Percentiles rank a stretch among this genome's conserved stretches.
Conservation (phyloP, 148 eudicot species). For the Chenopodium formosanum region DNA sequence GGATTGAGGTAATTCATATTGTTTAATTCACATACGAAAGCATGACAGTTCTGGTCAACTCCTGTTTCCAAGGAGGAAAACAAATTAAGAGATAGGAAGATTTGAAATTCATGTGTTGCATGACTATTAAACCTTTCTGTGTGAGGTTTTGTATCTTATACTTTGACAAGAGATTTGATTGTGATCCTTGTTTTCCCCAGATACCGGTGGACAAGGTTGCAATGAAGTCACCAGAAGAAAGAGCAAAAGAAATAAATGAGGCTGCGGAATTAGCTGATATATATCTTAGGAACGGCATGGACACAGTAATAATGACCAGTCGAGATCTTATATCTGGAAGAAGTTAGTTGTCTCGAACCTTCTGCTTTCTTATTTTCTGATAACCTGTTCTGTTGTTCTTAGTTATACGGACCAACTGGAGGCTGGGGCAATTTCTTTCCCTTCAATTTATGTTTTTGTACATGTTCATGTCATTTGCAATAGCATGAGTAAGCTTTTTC, state of each 20-base stretch:
- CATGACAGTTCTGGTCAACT: not conserved
- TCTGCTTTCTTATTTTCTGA: not conserved
- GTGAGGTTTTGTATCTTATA: not conserved
- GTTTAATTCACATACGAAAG: not conserved
- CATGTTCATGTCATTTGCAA: not conserved
- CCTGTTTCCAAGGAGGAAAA: not conserved
- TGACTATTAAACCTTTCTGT: not conserved
- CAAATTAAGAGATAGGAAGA: not conserved
- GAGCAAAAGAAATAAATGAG: constrained; percentile 71
- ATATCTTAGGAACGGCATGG: constrained; percentile 56
- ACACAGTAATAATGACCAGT: constrained; percentile 90
- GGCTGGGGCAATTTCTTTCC: not conserved
- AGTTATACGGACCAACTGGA: not conserved
- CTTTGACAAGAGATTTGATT: constrained; percentile 12
- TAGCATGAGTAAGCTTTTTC: not conserved
- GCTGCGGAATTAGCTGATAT: constrained; percentile 76
- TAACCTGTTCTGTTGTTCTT: not conserved
- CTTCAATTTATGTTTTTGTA: not conserved
- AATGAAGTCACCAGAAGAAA: constrained; percentile 76
- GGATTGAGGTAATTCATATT: constrained; percentile 64
- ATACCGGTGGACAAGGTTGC: constrained; percentile 88
- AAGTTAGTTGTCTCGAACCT: constrained; percentile 48
- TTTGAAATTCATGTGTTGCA: not conserved
- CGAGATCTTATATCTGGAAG: constrained; percentile 80
- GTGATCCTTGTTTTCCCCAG: constrained; percentile 36